Percentiles rank a stretch among this genome's conserved stretches.
These are phyloP conservation scores for Carallia brachiata DNA, from an alignment of 345 rosid genomes.

Conservation along the genomic window DNA sequence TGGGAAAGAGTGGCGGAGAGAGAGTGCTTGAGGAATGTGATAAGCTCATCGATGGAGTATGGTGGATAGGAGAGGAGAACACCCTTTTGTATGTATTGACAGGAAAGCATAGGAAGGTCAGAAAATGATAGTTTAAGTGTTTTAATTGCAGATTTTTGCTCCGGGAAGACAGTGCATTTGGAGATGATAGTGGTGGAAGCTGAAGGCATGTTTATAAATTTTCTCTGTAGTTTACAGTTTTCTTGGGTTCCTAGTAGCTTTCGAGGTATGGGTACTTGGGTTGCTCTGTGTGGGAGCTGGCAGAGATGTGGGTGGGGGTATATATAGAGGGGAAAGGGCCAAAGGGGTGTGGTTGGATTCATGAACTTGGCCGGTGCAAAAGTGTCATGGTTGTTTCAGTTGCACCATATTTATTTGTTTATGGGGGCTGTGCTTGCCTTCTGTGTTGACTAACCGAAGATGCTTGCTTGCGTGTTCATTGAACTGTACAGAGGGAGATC, in stretches of 20 bases:
- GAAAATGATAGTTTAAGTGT: conserved; percentile 78
- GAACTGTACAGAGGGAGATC: too few species aligned
- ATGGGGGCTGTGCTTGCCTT: background rate
- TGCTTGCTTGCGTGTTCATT: background rate
- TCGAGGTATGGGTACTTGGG: background rate
- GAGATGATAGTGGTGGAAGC: conserved; percentile 46
- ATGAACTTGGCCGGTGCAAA: conserved; percentile 40
- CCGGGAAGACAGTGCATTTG: conserved; percentile 56
- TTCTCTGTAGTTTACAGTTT: background rate
- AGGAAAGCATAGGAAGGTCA: conserved; percentile 94
- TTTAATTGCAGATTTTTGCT: conserved; percentile 33
- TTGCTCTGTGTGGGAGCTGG: background rate
- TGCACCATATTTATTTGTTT: background rate
- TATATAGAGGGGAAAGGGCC: conserved; percentile 35
- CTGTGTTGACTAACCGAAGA: conserved; percentile 2
- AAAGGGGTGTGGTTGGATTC: conserved; percentile 33
- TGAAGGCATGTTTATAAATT: conserved; percentile 47
- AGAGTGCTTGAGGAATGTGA: conserved; percentile 49
- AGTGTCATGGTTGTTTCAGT: conserved; percentile 5
- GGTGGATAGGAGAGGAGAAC: conserved; percentile 58
- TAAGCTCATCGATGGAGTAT: conserved; percentile 41
- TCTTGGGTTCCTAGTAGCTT: background rate
- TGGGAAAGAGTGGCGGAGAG: conserved; percentile 66
- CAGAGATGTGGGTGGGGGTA: conserved; percentile 11
- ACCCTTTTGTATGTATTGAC: conserved; percentile 97